Base-by-base conservation (phyloP, 768 basidiomycete species). In the Lactarius akahatsu region DNA sequence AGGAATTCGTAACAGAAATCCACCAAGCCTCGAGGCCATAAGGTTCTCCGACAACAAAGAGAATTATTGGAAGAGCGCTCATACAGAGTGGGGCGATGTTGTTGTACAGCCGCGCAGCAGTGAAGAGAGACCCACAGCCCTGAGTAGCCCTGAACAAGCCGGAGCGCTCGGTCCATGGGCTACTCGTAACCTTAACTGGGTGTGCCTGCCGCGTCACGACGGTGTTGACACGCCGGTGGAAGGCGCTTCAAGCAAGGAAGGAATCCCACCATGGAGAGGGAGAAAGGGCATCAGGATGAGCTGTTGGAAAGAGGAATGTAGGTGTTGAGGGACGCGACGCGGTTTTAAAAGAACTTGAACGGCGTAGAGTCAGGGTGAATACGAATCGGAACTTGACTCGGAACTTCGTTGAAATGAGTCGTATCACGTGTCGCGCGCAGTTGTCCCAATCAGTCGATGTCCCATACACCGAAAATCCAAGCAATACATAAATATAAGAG, bases 361-460 rank as follows among this genome's bases (percentile, higher is more conserved):
- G 16, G n/a, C 10, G 43, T 28, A 26, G 40, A 30, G 64, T 57
- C 64, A 65, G 55, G 47, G 62, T 67, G 66, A 67, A 62, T 67
- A 59, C 38, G 20, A 18, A 15, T 23, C 18, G 30, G 40, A 23
- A 47, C 47, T 45, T 66, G 65, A 66, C 61, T 55, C 66, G 57
- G 36, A 28, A 16, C 15, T n/a, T n/a, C n/a, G n/a, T n/a, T n/a
- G n/a, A n/a, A n/a, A 23, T 50, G 47, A 30, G 57, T 58, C 61
- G 18, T 23, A 60, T 59, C 66, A 67, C 66, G 66, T 63, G 66
- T 58, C 40, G 11, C 52, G 41, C 16, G 9, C 8, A 28, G 59
- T 26, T 0, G n/a, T 45, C 59, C 30, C 20, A 3, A 59, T n/a
- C 4, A n/a, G 30, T 36, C 30, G 20, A 50, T 47, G 10, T 45